Conservation (phyloP, 1,139 yeast genomes). For the Pneumocystis carinii region DNA sequence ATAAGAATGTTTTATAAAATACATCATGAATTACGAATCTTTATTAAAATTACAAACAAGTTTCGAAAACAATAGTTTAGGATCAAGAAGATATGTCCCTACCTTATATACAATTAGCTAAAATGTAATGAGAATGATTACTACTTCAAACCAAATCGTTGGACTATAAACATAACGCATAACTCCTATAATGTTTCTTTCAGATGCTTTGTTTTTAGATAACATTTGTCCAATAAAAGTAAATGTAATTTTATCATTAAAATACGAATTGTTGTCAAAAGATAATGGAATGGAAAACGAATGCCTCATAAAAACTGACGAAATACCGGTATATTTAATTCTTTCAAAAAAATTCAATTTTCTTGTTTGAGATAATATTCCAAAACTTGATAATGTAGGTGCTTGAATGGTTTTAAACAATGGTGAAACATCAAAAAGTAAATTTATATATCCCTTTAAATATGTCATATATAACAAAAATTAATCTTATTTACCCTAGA, state of each 20-base stretch:
- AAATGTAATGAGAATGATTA: neutral
- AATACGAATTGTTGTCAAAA: neutral
- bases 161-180: conserved; percentile 6
- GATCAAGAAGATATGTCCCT: neutral
- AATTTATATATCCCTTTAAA: neutral
- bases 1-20: neutral
- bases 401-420: neutral
- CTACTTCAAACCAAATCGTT: conserved; percentile 6
- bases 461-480: neutral
- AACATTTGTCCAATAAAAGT: conserved; percentile 7
- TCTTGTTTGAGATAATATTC: neutral
- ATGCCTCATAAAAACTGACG: conserved; percentile 5
- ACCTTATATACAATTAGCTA: neutral
- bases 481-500: conserved; percentile 2
- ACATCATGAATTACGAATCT: conserved; percentile 5
- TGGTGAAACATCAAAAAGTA: neutral
- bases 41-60: conserved; percentile 6
- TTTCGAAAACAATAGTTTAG: conserved; percentile 6
- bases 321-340: conserved; percentile 1
- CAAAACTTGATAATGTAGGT: neutral
- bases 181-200: conserved; percentile 6
- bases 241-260: conserved; percentile 1
- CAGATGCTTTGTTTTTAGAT: conserved; percentile 4
- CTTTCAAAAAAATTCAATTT: conserved; percentile 2
- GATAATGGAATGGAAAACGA: conserved; percentile 8